Percentiles rank a stretch among this genome's conserved stretches.
These are phyloP conservation scores for Tinospora cordifolia DNA, from an alignment of 164 flowering plant species.

Conservation along the genomic window DNA sequence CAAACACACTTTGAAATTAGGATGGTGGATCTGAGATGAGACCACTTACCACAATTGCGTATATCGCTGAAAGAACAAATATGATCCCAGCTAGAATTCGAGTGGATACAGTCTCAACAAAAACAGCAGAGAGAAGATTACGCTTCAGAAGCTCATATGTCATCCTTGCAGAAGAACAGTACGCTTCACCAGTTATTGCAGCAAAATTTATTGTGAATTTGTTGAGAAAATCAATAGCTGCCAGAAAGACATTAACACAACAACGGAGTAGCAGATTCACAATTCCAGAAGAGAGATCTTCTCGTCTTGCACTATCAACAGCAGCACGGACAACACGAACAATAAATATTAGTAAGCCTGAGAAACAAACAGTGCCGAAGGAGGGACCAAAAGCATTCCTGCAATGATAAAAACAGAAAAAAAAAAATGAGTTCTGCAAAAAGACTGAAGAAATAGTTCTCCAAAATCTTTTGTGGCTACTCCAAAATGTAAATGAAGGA, in stretches of 20 bases:
- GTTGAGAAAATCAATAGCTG: constrained; percentile 67
- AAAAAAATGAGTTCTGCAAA: constrained; percentile 1
- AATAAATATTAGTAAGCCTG: constrained; percentile 52
- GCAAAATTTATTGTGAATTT: constrained; percentile 84
- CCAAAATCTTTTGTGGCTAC: too few relatives aligned
- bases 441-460: not conserved
- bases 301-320: constrained; percentile 63
- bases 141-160: constrained; percentile 75
- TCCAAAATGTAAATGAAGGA: too few relatives aligned
- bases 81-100: constrained; percentile 58
- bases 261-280: constrained; percentile 53
- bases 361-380: constrained; percentile 67
- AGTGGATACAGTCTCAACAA: constrained; percentile 73
- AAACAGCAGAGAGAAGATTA: constrained; percentile 72
- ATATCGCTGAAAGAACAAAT: constrained; percentile 61
- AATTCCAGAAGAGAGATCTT: constrained; percentile 45
- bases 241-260: constrained; percentile 49
- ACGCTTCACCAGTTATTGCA: constrained; percentile 75
- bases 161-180: constrained; percentile 74
- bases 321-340: constrained; percentile 63
- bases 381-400: constrained; percentile 84
- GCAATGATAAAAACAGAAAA: constrained; percentile 16
- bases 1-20: too few relatives aligned
- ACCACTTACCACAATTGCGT: constrained; percentile 53
- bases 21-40: not conserved